These are phyloP conservation scores for Schoenoplectus triqueter DNA, from an alignment of 202 grass and related monocot genomes.

Conservation along the genomic window DNA sequence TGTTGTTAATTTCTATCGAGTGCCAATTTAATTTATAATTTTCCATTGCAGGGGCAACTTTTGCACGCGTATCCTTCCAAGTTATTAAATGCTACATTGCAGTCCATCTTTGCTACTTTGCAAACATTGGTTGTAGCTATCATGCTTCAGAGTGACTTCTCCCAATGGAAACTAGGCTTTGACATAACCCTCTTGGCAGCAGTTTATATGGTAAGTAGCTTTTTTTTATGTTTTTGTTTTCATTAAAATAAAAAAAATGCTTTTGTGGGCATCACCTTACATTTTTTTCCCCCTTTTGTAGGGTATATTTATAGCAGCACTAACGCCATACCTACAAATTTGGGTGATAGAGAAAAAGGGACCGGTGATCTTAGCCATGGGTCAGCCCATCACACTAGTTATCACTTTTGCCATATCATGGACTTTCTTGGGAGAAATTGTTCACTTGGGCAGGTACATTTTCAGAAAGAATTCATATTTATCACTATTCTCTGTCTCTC, in stretches of 20 bases:
- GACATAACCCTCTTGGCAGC: slow-evolving; percentile 50
- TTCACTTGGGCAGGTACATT: slow-evolving; percentile 65
- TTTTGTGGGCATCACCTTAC: no score
- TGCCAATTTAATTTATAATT: no score
- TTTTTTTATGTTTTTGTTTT: not conserved
- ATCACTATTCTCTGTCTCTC: not conserved
- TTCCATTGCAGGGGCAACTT: slow-evolving; percentile 52
- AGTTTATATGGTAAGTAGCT: slow-evolving; percentile 56
- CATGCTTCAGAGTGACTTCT: slow-evolving; percentile 62
- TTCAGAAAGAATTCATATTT: not conserved
- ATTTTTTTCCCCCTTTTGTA: slow-evolving; percentile 36
- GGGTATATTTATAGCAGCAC: slow-evolving; percentile 59
- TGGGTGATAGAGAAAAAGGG: slow-evolving; percentile 87
- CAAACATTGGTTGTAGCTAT: slow-evolving; percentile 63
- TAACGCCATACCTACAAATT: slow-evolving; percentile 69
- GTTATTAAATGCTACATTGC: slow-evolving; percentile 70
- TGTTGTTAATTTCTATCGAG: not conserved
- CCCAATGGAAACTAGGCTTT: slow-evolving; percentile 64
- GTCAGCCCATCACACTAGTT: slow-evolving; percentile 55
- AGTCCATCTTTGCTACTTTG: slow-evolving; percentile 58
- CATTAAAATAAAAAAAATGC: not conserved
- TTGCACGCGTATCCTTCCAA: slow-evolving; percentile 67
- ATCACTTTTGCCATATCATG: slow-evolving; percentile 61
- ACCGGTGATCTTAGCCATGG: slow-evolving; percentile 75
- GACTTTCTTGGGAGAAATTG: slow-evolving; percentile 59